Conservation (phyloP, 2,329 filamentous ascomycete genomes). For the Pyrenochaeta sp. region DNA sequence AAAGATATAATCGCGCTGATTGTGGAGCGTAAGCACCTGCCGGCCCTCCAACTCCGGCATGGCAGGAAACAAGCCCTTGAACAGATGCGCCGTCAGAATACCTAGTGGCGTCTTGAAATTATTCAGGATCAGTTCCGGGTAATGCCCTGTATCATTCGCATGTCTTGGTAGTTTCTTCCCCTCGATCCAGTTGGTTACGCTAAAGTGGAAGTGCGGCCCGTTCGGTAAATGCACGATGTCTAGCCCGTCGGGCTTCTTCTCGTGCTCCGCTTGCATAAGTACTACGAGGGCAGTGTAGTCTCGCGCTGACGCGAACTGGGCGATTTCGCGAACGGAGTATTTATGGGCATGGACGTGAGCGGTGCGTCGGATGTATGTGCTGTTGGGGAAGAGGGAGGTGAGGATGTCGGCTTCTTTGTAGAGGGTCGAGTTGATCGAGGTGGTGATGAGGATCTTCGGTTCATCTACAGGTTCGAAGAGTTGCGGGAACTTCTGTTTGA, state of each 20-base stretch:
- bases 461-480: constrained; percentile 65
- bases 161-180: constrained; percentile 89
- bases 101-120: constrained; percentile 95
- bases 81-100: constrained; percentile 82
- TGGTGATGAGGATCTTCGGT: constrained; percentile 93
- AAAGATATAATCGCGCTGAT: constrained; percentile 97
- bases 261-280: constrained; percentile 77
- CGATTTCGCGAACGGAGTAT: constrained; percentile 91
- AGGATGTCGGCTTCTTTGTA: constrained; percentile 84
- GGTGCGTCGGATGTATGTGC: constrained; percentile 82
- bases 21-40: constrained; percentile 91
- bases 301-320: constrained; percentile 81
- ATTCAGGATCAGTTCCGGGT: constrained; percentile 89
- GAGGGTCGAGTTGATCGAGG: constrained; percentile 85
- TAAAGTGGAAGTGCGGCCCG: constrained; percentile 93
- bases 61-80: constrained; percentile 80
- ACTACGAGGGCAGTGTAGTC: constrained; percentile 86
- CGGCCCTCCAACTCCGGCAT: constrained; percentile 84
- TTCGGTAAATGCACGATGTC: constrained; percentile 84
- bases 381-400: constrained; percentile 81
- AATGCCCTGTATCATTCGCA: constrained; percentile 85
- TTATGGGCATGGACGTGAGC: constrained; percentile 86
- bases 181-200: constrained; percentile 88
- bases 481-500: constrained; percentile 67
- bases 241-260: constrained; percentile 82